Evolutionary conservation across 2,329 filamentous ascomycete genomes (phyloP).

Genomic region (Curvularia lunata): DNA sequence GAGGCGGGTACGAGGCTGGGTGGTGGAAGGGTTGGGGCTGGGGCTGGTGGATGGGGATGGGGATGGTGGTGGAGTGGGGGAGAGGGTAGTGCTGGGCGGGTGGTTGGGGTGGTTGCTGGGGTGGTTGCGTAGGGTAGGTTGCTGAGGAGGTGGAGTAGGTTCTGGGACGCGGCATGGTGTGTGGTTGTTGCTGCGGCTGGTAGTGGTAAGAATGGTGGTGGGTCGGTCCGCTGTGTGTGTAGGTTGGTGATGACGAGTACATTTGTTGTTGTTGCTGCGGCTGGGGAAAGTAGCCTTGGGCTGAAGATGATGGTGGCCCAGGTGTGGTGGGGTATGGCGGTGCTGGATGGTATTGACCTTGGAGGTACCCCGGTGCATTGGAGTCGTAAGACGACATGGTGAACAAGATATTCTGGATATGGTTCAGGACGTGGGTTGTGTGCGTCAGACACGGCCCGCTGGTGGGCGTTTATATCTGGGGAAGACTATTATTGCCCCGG

Average conservation of each 20-base stretch:
- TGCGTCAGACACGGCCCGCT: not conserved
- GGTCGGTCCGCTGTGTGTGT: not conserved
- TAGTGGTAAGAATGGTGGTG: not conserved
- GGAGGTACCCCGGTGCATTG: constrained; percentile 22
- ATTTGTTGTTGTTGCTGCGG: constrained; percentile 20
- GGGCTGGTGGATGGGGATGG: constrained; percentile 14
- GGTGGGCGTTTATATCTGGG: constrained; percentile 8
- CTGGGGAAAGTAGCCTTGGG: constrained; percentile 12
- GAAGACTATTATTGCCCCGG: too few relatives aligned
- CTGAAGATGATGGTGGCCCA: constrained; percentile 3
- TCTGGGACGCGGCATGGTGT: not conserved
- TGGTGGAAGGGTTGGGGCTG: constrained; percentile 4
- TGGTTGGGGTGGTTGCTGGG: not conserved
- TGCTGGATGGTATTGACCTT: constrained; percentile 20
- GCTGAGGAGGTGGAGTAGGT: constrained; percentile 13
- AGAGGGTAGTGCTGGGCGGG: not conserved
- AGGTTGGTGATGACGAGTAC: constrained; percentile 12
- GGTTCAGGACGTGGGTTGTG: not conserved
- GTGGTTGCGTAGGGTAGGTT: not conserved
- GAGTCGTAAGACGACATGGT: constrained; percentile 35
- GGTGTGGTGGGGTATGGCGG: constrained; percentile 27
- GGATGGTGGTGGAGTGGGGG: not conserved
- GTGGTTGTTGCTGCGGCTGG: not conserved
- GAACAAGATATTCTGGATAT: not conserved
- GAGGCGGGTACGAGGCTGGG: constrained; percentile 7